Percentiles rank a stretch among this genome's conserved stretches.
phyloP scores from a whole-genome alignment of 1,284 basidiomycete species.

The Agaricales sp. region DNA sequence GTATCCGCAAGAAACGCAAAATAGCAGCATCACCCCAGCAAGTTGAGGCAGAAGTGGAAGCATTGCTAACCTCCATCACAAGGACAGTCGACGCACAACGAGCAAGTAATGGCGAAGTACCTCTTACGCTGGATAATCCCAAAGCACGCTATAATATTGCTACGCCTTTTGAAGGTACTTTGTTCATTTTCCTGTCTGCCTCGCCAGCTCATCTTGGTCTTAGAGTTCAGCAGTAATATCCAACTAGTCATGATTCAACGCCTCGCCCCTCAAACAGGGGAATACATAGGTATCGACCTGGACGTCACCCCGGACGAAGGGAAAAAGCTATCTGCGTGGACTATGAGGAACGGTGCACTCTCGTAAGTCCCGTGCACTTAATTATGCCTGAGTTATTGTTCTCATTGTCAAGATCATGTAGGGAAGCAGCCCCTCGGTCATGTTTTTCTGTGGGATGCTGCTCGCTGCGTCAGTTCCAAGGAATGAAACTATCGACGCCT shows the following conservation, averaged over 20 bases:
- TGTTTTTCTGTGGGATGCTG: conserved; percentile 28
- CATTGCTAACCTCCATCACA: neutral
- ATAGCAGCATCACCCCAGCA: neutral
- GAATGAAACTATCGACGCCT: conserved; percentile 9
- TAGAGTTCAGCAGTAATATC: conserved; percentile 7
- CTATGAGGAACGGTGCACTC: neutral
- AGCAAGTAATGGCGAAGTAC: neutral
- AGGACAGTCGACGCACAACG: neutral
- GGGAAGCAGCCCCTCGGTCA: conserved; percentile 16
- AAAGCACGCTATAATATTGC: neutral
- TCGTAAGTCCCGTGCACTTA: conserved; percentile 11
- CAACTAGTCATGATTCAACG: neutral
- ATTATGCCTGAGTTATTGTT: neutral
- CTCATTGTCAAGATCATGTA: conserved; percentile 7
- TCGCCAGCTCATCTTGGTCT: neutral
- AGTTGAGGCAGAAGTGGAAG: neutral
- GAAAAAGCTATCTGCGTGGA: conserved; percentile 4
- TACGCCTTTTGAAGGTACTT: neutral
- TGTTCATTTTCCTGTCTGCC: neutral
- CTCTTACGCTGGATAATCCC: neutral
- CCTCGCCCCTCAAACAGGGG: neutral
- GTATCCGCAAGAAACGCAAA: neutral
- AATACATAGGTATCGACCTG: conserved; percentile 12
- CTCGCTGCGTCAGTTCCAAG: conserved; percentile 13
- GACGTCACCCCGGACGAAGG: conserved; percentile 18